Base-by-base conservation (phyloP, 202 grass and related monocot genomes). In the Panicum virgatum region DNA sequence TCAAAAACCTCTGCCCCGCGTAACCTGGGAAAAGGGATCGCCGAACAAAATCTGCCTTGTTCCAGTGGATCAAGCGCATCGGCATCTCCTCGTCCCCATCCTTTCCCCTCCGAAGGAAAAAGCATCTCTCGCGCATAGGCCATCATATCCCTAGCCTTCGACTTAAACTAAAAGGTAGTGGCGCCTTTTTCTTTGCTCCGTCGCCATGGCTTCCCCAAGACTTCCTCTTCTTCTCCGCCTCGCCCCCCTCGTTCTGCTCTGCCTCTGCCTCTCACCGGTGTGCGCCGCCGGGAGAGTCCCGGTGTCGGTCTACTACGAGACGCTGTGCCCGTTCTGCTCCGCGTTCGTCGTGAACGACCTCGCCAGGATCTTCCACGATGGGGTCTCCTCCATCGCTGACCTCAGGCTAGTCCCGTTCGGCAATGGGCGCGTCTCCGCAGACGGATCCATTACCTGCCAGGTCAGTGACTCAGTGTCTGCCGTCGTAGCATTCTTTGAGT, bases 321-420 rank as follows among this genome's bases (percentile, higher is more conserved):
- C 92, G 34, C 19, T 98, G 70, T 98, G 95, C 72, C 96, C 92
- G 40, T 98, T 88, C 84, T 98, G 92, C 73, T 95, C 96, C 20
- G 67, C 18, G 20, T 98, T 77, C 75, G 78, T 98, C 66, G 86
- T 89, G 9, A 98, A 98, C 26, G 80, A 85, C 75, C 82, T 98
- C 57, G 56, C 76, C 39, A 88, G 75, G 67, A 84, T 98, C 72
- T 98, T 98, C 86, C 48, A 34, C 27, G 72, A 88, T 57, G 96
- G 90, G 19, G 72, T 98, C 50, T 91, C 88, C 80, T 88, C 88
- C 74, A 66, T 91, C 45, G 88, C 82, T 34, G 82, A 98, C 67
- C 77, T 98, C 81, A 81, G 77, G 19, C 86, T 98, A 26, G 80
- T 98, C 63, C 96, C 96, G 11, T 98, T 88, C 25, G 96, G 96